Percentiles rank a stretch among this genome's conserved stretches.
Evolutionary conservation across 2,329 filamentous ascomycete genomes (phyloP).

Genomic region (Cladosporium sp.): DNA sequence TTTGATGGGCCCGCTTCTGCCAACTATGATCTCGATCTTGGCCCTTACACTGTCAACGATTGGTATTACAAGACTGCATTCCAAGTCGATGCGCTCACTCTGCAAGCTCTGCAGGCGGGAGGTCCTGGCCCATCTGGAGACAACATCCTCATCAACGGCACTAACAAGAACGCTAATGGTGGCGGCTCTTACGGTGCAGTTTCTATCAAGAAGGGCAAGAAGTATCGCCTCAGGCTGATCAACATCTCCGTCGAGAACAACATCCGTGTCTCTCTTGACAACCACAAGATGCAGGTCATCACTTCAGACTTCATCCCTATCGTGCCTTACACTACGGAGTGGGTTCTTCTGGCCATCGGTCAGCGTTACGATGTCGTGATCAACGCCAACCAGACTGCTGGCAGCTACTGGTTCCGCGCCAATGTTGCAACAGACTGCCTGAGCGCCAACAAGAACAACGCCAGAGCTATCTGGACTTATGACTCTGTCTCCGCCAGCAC

Average conservation of each 20-base stretch:
- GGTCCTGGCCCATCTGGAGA: conserved; percentile 51
- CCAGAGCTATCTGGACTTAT: conserved; percentile 38
- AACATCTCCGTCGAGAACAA: conserved; percentile 49
- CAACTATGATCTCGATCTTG: conserved; percentile 65
- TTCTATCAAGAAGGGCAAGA: conserved; percentile 40
- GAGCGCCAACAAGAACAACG: conserved; percentile 33
- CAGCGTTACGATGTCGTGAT: conserved; percentile 46
- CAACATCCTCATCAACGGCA: conserved; percentile 46
- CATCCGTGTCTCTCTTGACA: conserved; percentile 43
- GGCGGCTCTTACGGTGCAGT: conserved; percentile 35
- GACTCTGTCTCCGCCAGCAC: conserved; percentile 15
- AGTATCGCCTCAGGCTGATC: conserved; percentile 47
- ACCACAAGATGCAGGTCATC: conserved; percentile 39
- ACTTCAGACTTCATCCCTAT: conserved; percentile 41
- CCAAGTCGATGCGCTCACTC: conserved; percentile 31
- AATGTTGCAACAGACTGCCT: conserved; percentile 35
- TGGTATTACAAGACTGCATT: conserved; percentile 48
- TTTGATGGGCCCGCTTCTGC: conserved; percentile 61
- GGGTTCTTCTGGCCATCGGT: conserved; percentile 40
- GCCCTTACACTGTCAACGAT: conserved; percentile 60
- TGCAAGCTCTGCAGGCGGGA: conserved; percentile 34
- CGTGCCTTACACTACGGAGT: conserved; percentile 33
- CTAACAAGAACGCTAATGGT: conserved; percentile 37
- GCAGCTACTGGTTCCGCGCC: conserved; percentile 41
- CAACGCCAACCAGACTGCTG: conserved; percentile 36